Percentiles rank a stretch among this genome's conserved stretches.
phyloP scores from a whole-genome alignment of 1,284 basidiomycete genomes.

The Wolfiporia cocos region DNA sequence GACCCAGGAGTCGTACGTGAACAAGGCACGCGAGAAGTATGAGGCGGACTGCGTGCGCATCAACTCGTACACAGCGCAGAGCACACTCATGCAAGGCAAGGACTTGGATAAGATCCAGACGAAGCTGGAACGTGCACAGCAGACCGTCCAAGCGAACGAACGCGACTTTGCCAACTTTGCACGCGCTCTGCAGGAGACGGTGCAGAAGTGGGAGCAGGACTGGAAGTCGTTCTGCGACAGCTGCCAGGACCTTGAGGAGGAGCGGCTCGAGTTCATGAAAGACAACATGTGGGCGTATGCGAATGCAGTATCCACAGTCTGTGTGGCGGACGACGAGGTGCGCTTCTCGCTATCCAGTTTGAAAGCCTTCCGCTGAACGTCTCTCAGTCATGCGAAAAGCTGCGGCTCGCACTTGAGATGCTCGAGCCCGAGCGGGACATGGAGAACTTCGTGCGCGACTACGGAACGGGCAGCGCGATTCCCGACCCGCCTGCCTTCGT shows the following conservation, averaged over 20 bases:
- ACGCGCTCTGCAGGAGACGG: constrained; percentile 76
- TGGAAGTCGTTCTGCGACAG: constrained; percentile 94
- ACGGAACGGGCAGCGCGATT: constrained; percentile 80
- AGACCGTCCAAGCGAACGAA: constrained; percentile 87
- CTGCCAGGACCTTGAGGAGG: constrained; percentile 95
- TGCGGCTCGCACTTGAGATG: constrained; percentile 77
- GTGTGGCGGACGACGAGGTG: constrained; percentile 95
- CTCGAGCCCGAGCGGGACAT: constrained; percentile 81
- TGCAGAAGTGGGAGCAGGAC: constrained; percentile 84
- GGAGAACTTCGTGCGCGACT: constrained; percentile 79
- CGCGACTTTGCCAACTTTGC: constrained; percentile 89
- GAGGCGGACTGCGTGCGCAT: constrained; percentile 92
- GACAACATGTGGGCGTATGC: constrained; percentile 96
- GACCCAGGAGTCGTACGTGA: constrained; percentile 77
- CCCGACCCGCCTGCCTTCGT: constrained; percentile 82
- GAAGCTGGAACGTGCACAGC: constrained; percentile 86
- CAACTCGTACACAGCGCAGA: constrained; percentile 94
- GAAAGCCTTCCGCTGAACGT: constrained; percentile 3
- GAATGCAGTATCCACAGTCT: constrained; percentile 92
- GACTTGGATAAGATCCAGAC: constrained; percentile 88
- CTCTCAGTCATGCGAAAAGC: constrained; percentile 80
- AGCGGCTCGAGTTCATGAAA: constrained; percentile 90
- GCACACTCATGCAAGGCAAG: constrained; percentile 87
- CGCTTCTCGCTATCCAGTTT: constrained; percentile 22
- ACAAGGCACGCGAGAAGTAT: constrained; percentile 91